Evolutionary conservation across 148 eudicot species (phyloP), one percentile per base, ranked within the genome.

Genomic region (Amaranthus hypochondriacus): DNA sequence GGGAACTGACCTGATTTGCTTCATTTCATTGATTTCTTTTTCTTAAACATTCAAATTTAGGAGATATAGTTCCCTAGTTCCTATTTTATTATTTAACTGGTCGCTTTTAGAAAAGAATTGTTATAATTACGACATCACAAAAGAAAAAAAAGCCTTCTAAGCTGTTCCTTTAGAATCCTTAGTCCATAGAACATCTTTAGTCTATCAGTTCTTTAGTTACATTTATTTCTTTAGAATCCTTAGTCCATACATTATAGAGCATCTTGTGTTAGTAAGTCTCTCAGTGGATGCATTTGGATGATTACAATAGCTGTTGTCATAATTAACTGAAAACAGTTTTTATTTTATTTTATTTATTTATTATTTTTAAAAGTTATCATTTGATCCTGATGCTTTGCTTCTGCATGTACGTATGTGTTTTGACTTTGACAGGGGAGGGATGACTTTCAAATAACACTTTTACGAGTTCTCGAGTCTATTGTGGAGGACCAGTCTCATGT

Each of bases 371-470:
- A 56, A 56, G 4, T 18, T 10, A 10, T 56, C 15, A 9, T 56
- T 56, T 56, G 60, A 56, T 56, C 11, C 39, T 28, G 39, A 28
- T 28, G 39, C 39, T 28, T 28, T 28, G 39, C 39, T 28, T 28
- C 39, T 28, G 39, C 39, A 28, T 28, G 39, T 28, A 28, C 39
- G 18, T 18, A 28, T 28, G 39, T 28, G 39, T 28, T 28, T 70
- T 53, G 48, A 73, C 42, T 54, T n/a, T 67, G 53, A 49, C 96
- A 95, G 99, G 99, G 97, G 56, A 87, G 97, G 72, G 99, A 95
- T 82, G 99, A 92, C 81, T 92, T 95, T 69, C 94, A 90, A 74
- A 86, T 90, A 83, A 92, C 92, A 72, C 93, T 92, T 49, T 86
- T 95, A 47, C 87, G 89, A 42, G 86, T 92, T 54, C 80, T 95